A percentile compares a stretch with the other conserved stretches of the same genome.
Conservation (phyloP, 1,284 basidiomycete genomes). For the Coriolopsis trogii region DNA sequence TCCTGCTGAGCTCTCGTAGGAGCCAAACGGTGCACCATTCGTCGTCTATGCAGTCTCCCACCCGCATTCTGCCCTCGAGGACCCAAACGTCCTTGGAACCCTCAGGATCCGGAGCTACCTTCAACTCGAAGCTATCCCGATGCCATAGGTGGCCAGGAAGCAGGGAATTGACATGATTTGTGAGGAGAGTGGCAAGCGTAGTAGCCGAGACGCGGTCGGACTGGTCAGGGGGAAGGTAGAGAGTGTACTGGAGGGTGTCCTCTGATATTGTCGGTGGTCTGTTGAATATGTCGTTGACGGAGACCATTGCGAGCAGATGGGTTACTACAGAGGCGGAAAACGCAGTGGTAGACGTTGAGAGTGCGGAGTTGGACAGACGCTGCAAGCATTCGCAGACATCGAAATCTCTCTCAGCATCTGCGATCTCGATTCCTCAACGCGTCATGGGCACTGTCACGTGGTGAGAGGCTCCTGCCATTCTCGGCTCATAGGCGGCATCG, state of each 20-base stretch:
- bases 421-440: slow-evolving; percentile 17
- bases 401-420: too few species aligned
- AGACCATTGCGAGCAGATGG: slow-evolving; percentile 2
- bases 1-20: slow-evolving; percentile 70
- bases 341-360: neutral
- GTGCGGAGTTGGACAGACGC: neutral
- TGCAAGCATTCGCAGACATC: neutral
- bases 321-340: neutral
- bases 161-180: slow-evolving; percentile 56
- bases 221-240: slow-evolving; percentile 60
- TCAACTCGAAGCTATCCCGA: slow-evolving; percentile 85
- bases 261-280: slow-evolving; percentile 79
- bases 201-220: slow-evolving; percentile 64
- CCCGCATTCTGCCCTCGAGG: slow-evolving; percentile 80
- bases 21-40: slow-evolving; percentile 96
- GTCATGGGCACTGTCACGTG: slow-evolving; percentile 21
- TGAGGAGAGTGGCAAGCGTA: slow-evolving; percentile 72
- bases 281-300: slow-evolving; percentile 58
- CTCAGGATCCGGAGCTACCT: slow-evolving; percentile 55
- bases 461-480: slow-evolving; percentile 16
- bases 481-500: slow-evolving; percentile 2
- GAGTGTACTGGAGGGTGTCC: slow-evolving; percentile 77
- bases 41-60: slow-evolving; percentile 94
- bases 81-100: slow-evolving; percentile 45
- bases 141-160: slow-evolving; percentile 85